Conservation (phyloP, 2,329 filamentous ascomycete genomes). For the Colletotrichum sp. region DNA sequence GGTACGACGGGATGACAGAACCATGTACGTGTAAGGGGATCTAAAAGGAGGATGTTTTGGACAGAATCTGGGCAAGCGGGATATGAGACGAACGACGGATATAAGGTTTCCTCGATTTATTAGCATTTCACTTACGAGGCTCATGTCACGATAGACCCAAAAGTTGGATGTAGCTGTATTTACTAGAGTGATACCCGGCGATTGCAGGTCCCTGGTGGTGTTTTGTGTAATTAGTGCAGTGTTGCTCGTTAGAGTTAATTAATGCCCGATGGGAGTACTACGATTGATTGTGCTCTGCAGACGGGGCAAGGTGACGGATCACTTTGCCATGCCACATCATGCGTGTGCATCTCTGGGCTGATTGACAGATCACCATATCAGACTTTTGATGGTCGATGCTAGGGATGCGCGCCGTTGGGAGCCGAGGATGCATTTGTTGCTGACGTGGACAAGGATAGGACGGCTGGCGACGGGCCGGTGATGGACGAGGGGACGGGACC, state of each 20-base stretch:
- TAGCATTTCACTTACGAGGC: not conserved
- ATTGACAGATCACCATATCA: not conserved
- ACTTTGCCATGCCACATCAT: not conserved
- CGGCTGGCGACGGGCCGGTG: not conserved
- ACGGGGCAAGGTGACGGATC: not conserved
- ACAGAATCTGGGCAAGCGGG: not conserved
- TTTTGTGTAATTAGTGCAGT: not conserved
- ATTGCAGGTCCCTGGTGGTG: not conserved
- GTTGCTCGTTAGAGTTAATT: not conserved
- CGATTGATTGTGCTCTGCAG: not conserved
- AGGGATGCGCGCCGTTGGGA: not conserved
- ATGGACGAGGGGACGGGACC: not conserved
- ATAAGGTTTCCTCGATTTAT: not conserved
- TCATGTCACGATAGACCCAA: not conserved
- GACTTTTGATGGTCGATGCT: not conserved
- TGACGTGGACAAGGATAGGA: not conserved
- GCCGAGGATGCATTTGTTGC: not conserved
- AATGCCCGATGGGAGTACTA: not conserved
- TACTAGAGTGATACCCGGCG: slow-evolving; percentile 1
- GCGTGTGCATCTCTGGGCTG: not conserved
- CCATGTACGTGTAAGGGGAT: not conserved
- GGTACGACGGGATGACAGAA: slow-evolving; percentile 2
- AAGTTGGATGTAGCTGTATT: not conserved
- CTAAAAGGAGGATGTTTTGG: not conserved
- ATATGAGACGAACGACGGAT: not conserved